These are phyloP conservation scores for Rhizophagus sp. DNA, from an alignment of 192 early-diverging fungal species.

Conservation along the genomic window DNA sequence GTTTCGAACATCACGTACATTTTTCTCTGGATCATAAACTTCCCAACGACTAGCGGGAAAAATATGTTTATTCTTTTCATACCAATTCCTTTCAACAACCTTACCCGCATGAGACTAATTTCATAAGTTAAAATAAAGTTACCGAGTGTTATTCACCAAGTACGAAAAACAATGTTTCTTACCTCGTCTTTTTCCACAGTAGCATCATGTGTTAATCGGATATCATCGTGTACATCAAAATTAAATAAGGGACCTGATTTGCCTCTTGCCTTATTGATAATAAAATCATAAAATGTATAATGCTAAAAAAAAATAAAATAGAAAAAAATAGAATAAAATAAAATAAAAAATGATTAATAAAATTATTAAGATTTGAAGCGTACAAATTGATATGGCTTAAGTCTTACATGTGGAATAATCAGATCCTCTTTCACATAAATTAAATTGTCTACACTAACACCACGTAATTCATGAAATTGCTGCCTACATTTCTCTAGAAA, in stretches of 20 bases:
- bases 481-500: conserved; percentile 83
- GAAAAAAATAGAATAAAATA: too few species aligned
- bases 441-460: conserved; percentile 80
- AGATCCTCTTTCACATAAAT: conserved; percentile 95
- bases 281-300: conserved; percentile 93
- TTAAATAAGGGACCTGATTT: conserved; percentile 93
- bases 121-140: not conserved
- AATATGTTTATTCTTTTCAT: conserved; percentile 93
- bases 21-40: conserved; percentile 82
- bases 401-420: conserved; percentile 87
- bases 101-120: conserved; percentile 88
- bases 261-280: conserved; percentile 91
- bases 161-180: not conserved
- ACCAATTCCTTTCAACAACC: conserved; percentile 87
- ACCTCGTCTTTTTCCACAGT: conserved; percentile 87
- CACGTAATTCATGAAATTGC: conserved; percentile 82
- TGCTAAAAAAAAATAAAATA: conserved; percentile 41
- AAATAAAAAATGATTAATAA: too few species aligned
- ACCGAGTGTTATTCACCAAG: not conserved
- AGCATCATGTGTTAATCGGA: conserved; percentile 81
- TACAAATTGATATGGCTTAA: not conserved
- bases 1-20: conserved; percentile 35
- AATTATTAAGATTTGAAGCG: too few species aligned
- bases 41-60: conserved; percentile 95
- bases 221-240: conserved; percentile 94